These are phyloP conservation scores for Fusarium transvaalense DNA, from an alignment of 2,329 filamentous ascomycete species.

Conservation along the genomic window DNA sequence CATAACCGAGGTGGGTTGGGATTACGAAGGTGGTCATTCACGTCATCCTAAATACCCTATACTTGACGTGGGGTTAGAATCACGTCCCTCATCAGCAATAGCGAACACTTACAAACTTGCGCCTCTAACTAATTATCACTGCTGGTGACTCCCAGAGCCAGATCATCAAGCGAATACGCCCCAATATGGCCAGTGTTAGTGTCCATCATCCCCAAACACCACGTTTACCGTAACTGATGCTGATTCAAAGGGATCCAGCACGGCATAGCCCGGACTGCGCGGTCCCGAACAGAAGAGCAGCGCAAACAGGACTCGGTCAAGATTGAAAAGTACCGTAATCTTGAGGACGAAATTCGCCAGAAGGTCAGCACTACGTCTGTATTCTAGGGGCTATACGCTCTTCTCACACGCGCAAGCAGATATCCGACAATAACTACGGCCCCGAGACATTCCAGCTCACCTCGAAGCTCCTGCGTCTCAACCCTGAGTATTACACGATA, in stretches of 20 bases:
- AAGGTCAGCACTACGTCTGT: conserved; percentile 62
- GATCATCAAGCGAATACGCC: conserved; percentile 6
- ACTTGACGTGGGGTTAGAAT: conserved; percentile 15
- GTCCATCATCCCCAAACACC: not conserved
- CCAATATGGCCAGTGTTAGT: conserved; percentile 47
- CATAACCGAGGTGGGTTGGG: too few relatives aligned
- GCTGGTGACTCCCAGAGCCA: conserved; percentile 6
- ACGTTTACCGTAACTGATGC: conserved; percentile 42
- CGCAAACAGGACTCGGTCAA: conserved; percentile 78
- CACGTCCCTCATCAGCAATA: not conserved
- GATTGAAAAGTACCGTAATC: conserved; percentile 79
- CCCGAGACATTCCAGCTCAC: conserved; percentile 74
- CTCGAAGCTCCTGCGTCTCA: conserved; percentile 78
- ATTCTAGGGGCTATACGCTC: conserved; percentile 4
- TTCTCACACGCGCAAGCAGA: conserved; percentile 44
- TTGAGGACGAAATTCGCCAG: conserved; percentile 76
- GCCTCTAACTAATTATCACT: conserved; percentile 5
- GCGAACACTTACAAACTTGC: conserved; percentile 9
- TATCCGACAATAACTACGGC: conserved; percentile 61
- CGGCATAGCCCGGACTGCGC: conserved; percentile 79
- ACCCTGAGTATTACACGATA: conserved; percentile 91
- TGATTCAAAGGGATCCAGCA: conserved; percentile 69
- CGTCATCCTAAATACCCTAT: conserved; percentile 22
- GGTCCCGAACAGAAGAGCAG: conserved; percentile 75
- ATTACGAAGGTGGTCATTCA: not conserved